Base-by-base conservation (phyloP, 768 basidiomycete genomes). In the Phallus indusiatus region DNA sequence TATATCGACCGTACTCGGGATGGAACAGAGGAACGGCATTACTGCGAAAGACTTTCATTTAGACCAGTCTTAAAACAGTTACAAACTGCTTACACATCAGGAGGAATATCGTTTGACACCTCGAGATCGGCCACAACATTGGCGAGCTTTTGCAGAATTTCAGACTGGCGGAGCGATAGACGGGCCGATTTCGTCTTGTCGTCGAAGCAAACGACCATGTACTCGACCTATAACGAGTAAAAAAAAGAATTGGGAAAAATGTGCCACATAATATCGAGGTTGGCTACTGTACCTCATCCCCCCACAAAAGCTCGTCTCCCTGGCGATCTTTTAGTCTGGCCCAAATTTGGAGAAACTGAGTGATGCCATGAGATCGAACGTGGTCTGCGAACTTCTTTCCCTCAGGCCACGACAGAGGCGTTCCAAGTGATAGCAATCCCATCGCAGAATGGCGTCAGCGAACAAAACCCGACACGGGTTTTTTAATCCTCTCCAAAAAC, bases 1-100 rank as follows among this genome's bases (percentile, higher is more conserved):
- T 99, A 75, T 90, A 98, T 42, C 94, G 82, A 46, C 96, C 96
- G 74, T 97, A 99, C 72, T 99, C 96, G 17, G 95, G 95, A 68
- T 98, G 96, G 68, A 94, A 98, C 12, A 86, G 88, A 1, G 96
- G 96, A 22, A 92, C 81, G 2, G 84, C 77, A 48, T 84, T 74
- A 37, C 88, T 92, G 61, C 50, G 49, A 35, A 56, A 9, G 52
- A 63, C 53, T 12, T 51, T 65, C 12, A 28, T 50, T 28, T 3
- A 51, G 4, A 22, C 48, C 18, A 34, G 55, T 14, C 34, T n/a
- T 35, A 56, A 22, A 34, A 37, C 11, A 49, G 47, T 51, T 56
- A 53, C 21, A 28, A 37, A 52, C 10, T 62, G 24, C 22, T 20
- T 18, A 49, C 18, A 54, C 28, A 4, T 34, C 24, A 10, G 47